Conservation (phyloP, 257 asterid genomes). For the Solanum tarapatanum region DNA sequence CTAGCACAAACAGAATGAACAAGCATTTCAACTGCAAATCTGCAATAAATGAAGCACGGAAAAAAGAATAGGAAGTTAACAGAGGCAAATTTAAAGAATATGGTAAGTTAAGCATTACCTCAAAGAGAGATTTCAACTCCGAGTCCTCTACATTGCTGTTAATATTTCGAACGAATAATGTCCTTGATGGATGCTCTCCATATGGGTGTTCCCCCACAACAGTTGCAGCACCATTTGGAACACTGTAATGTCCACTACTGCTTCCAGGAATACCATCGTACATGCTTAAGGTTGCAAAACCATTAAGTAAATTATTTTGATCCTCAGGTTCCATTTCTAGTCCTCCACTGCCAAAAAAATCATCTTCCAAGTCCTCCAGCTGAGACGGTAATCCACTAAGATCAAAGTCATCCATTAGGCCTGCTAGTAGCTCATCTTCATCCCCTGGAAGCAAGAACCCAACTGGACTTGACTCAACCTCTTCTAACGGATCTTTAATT, state of each 20-base stretch:
- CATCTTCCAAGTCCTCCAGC: slow-evolving; percentile 93
- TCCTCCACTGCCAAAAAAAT: slow-evolving; percentile 91
- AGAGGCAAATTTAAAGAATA: not conserved
- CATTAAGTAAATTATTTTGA: slow-evolving; percentile 43
- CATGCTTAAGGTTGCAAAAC: slow-evolving; percentile 41
- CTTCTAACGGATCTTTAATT: slow-evolving; percentile 43
- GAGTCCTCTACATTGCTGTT: slow-evolving; percentile 68
- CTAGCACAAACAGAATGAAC: not conserved
- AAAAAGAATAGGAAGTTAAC: not conserved
- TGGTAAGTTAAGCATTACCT: slow-evolving; percentile 21
- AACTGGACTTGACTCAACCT: slow-evolving; percentile 25
- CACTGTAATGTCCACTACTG: slow-evolving; percentile 24
- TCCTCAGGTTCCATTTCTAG: slow-evolving; percentile 64
- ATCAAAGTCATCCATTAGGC: slow-evolving; percentile 84
- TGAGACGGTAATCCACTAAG: slow-evolving; percentile 84
- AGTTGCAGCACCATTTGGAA: slow-evolving; percentile 38
- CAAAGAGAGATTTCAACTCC: slow-evolving; percentile 55
- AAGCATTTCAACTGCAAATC: not conserved
- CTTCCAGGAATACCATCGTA: slow-evolving; percentile 34
- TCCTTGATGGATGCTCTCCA: slow-evolving; percentile 80
- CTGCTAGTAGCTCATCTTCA: slow-evolving; percentile 93
- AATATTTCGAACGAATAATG: slow-evolving; percentile 61
- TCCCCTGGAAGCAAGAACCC: slow-evolving; percentile 80
- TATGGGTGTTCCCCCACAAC: slow-evolving; percentile 58
- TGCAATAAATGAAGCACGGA: not conserved